phyloP scores from a whole-genome alignment of 495 filamentous ascomycete species.

The Rostrohypoxylon terebratum region DNA sequence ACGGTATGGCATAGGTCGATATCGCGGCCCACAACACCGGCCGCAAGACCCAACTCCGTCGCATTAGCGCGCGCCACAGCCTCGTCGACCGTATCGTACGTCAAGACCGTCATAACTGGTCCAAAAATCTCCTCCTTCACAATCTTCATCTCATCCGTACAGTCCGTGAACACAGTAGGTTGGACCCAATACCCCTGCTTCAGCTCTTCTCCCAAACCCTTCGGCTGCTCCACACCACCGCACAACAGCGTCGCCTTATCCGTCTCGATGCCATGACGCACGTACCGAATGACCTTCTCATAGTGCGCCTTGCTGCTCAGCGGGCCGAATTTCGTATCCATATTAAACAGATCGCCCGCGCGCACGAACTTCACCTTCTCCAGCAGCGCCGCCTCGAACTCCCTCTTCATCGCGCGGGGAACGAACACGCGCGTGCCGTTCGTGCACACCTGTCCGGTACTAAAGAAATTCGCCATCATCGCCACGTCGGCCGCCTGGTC shows the following conservation, averaged over 20 bases:
- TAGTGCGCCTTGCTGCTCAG: constrained; percentile 74
- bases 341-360: constrained; percentile 74
- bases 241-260: constrained; percentile 78
- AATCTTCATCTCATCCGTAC: constrained; percentile 77
- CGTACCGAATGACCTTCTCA: constrained; percentile 76
- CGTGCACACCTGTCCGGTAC: constrained; percentile 85
- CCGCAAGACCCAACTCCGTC: constrained; percentile 78
- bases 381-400: constrained; percentile 72
- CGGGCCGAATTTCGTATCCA: constrained; percentile 79
- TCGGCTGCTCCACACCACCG: constrained; percentile 69
- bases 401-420: constrained; percentile 67
- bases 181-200: constrained; percentile 73
- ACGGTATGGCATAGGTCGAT: constrained; percentile 76
- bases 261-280: constrained; percentile 72
- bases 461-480: constrained; percentile 92
- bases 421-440: constrained; percentile 86
- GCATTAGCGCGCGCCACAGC: constrained; percentile 76
- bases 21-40: constrained; percentile 82
- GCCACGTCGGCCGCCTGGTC: constrained; percentile 81
- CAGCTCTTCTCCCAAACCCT: constrained; percentile 62
- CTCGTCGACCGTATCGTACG: constrained; percentile 74
- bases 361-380: constrained; percentile 76
- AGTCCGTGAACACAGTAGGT: constrained; percentile 80
- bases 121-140: constrained; percentile 85
- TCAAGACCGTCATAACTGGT: constrained; percentile 78